These are phyloP conservation scores for Erodium maritimum DNA, from an alignment of 345 rosid genomes.

Conservation along the genomic window DNA sequence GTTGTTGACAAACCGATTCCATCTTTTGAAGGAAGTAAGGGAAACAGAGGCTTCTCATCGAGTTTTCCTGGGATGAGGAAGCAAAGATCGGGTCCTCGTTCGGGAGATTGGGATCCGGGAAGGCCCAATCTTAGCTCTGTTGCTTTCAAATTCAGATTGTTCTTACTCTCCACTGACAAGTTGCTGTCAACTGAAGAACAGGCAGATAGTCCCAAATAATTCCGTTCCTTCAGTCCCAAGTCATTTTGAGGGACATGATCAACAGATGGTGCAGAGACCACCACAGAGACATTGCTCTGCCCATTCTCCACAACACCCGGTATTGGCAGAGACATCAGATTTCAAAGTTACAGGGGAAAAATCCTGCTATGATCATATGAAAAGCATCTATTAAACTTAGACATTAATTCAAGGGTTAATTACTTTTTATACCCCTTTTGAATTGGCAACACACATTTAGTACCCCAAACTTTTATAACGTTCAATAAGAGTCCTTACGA, in stretches of 20 bases:
- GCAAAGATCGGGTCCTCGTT: conserved; percentile 39
- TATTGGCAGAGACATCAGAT: conserved; percentile 61
- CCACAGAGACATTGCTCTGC: conserved; percentile 29
- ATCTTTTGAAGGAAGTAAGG: conserved; percentile 56
- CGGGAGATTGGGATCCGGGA: conserved; percentile 65
- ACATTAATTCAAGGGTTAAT: neutral
- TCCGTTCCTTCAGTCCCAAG: conserved; percentile 45
- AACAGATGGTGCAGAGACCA: conserved; percentile 28
- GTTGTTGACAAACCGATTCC: conserved; percentile 31
- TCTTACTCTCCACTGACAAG: conserved; percentile 32
- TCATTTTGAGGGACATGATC: conserved; percentile 31
- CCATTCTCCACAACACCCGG: conserved; percentile 47
- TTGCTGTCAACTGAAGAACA: conserved; percentile 71
- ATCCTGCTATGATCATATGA: too few species aligned
- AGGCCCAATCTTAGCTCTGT: conserved; percentile 82
- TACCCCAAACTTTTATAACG: too few species aligned
- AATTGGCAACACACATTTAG: too few species aligned
- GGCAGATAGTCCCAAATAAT: conserved; percentile 65
- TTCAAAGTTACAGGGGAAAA: conserved; percentile 4
- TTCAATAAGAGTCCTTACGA: too few species aligned
- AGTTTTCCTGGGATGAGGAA: conserved; percentile 35
- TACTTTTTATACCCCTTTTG: too few species aligned
- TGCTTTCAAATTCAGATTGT: conserved; percentile 62
- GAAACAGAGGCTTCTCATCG: conserved; percentile 67
- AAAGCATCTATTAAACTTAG: too few species aligned